Evolutionary conservation across 2,329 filamentous ascomycete genomes (phyloP).

Genomic region (Beauveria australis): DNA sequence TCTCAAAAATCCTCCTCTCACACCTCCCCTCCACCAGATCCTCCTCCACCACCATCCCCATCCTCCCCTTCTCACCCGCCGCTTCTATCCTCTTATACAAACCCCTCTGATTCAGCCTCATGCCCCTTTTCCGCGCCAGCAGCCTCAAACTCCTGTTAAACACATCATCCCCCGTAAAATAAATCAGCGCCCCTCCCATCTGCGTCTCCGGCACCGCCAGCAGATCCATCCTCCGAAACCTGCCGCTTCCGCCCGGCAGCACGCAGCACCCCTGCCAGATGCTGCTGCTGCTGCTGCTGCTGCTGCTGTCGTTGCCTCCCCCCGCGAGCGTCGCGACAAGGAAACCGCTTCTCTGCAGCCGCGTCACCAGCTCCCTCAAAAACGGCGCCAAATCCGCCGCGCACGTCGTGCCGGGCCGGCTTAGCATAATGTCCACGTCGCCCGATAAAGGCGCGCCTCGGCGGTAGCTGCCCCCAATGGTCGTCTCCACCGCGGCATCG

Average conservation of each 20-base stretch:
- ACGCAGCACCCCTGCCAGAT: conserved; percentile 88
- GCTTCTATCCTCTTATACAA: conserved; percentile 53
- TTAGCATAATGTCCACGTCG: conserved; percentile 82
- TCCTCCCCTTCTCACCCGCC: neutral
- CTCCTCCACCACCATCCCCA: conserved; percentile 51
- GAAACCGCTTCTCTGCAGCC: conserved; percentile 54
- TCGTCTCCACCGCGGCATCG: conserved; percentile 58
- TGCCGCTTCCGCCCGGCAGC: conserved; percentile 42
- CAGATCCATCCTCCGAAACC: conserved; percentile 79
- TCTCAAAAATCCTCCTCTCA: conserved; percentile 74
- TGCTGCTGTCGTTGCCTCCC: conserved; percentile 33
- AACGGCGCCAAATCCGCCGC: conserved; percentile 52
- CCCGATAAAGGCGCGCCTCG: conserved; percentile 66
- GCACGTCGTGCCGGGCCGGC: conserved; percentile 49
- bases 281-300: conserved; percentile 57
- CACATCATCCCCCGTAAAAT: conserved; percentile 92
- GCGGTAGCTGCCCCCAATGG: conserved; percentile 78
- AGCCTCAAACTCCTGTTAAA: conserved; percentile 84
- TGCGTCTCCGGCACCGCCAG: conserved; percentile 73
- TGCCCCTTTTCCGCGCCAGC: conserved; percentile 69
- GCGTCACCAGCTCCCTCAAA: conserved; percentile 53
- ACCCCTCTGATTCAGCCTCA: conserved; percentile 78
- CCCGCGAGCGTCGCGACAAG: conserved; percentile 62
- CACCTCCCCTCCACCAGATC: conserved; percentile 63
- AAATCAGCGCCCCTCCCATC: conserved; percentile 79